These are phyloP conservation scores for Aspergillus cristatus DNA, from an alignment of 495 filamentous ascomycete genomes.

Conservation along the genomic window DNA sequence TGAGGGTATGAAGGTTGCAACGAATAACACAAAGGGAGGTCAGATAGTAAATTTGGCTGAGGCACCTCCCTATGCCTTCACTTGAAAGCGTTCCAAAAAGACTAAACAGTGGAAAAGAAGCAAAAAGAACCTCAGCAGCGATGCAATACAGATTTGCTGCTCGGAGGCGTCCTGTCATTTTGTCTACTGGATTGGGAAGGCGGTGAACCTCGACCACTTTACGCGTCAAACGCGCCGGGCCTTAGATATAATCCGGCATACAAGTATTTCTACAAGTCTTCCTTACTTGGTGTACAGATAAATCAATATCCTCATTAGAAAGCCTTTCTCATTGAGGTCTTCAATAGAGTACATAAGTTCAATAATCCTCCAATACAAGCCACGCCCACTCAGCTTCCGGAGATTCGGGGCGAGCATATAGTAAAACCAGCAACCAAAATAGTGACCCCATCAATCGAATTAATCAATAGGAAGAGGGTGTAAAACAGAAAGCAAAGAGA, in stretches of 20 bases:
- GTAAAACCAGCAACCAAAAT: background rate
- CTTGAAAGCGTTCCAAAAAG: too few species aligned
- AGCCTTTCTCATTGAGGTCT: constrained; percentile 17
- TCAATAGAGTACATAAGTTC: constrained; percentile 23
- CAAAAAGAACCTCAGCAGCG: too few species aligned
- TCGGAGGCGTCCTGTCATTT: background rate
- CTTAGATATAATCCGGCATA: background rate
- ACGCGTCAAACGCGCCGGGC: constrained; percentile 15
- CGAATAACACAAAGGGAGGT: too few species aligned
- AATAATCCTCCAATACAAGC: constrained; percentile 15
- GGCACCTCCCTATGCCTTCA: too few species aligned
- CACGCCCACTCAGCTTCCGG: constrained; percentile 8
- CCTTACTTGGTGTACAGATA: background rate
- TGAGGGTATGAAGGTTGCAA: too few species aligned
- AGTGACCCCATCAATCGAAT: background rate
- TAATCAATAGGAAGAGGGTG: constrained; percentile 1
- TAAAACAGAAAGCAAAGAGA: constrained; percentile 10
- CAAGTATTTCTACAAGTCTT: background rate
- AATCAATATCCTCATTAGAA: constrained; percentile 14
- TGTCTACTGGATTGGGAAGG: constrained; percentile 6
- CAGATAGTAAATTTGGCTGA: too few species aligned
- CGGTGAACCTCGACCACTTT: constrained; percentile 18
- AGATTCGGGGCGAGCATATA: constrained; percentile 4
- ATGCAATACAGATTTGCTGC: too few species aligned
- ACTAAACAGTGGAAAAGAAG: too few species aligned